Percentiles rank a stretch among this genome's conserved stretches.
phyloP scores from a whole-genome alignment of 2,329 filamentous ascomycete species.

The Colletotrichum lentis region DNA sequence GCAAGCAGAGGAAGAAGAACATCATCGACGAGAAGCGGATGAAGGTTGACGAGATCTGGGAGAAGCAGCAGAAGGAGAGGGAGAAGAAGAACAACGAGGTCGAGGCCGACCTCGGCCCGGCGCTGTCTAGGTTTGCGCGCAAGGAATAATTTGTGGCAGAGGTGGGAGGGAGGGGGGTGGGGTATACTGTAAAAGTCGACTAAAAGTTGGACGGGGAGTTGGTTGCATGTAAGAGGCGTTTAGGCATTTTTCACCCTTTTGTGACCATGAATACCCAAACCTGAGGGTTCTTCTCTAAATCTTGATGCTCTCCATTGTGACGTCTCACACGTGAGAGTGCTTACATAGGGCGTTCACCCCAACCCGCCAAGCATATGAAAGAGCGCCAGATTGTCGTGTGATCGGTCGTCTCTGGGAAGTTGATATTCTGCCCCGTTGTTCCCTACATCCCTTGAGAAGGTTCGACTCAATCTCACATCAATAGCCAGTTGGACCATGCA shows the following conservation, averaged over 20 bases:
- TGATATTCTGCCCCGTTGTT: too few species aligned
- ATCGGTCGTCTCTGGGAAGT: too few species aligned
- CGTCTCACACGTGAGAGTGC: too few species aligned
- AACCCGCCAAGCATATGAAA: too few species aligned
- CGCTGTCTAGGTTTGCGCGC: constrained; percentile 83
- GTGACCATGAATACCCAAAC: constrained; percentile 39
- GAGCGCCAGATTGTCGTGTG: too few species aligned
- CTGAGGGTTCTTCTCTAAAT: constrained; percentile 20
- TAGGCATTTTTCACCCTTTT: constrained; percentile 35
- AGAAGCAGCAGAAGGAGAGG: constrained; percentile 73
- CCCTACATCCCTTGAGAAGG: not conserved
- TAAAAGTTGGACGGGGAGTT: constrained; percentile 36
- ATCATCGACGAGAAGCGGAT: constrained; percentile 95
- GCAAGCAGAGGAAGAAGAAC: constrained; percentile 93
- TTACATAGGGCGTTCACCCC: too few species aligned
- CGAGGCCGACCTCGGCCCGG: constrained; percentile 81
- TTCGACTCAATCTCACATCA: not conserved
- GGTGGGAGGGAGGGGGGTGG: too few species aligned
- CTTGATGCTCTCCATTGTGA: not conserved
- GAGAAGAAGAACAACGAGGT: constrained; percentile 69
- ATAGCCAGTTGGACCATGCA: not conserved
- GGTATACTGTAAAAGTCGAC: constrained; percentile 10
- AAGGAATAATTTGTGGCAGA: constrained; percentile 60
- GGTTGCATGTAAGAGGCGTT: constrained; percentile 39
- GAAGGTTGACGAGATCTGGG: constrained; percentile 83